Conservation (phyloP, 805 yeast species). For the Starmerella lactis-condensi region DNA sequence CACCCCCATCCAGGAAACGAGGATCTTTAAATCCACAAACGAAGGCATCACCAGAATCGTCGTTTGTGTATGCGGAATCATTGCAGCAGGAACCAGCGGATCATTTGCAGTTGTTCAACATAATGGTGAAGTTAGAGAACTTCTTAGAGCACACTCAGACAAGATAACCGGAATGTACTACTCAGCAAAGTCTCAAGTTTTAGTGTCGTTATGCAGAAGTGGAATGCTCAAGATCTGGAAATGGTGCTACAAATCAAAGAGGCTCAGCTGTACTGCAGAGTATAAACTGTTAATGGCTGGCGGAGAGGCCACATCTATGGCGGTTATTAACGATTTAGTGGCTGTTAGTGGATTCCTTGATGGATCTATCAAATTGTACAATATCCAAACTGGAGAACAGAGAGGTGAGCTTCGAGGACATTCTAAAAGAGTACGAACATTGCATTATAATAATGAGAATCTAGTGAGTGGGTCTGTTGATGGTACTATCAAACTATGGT, state of each 20-base stretch:
- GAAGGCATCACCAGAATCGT: not conserved
- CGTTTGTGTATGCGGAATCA: slow-evolving; percentile 1
- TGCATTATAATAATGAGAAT: slow-evolving; percentile 51
- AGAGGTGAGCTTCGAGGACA: slow-evolving; percentile 35
- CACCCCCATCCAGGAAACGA: no score
- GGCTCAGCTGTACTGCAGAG: slow-evolving; percentile 1
- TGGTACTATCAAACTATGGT: slow-evolving; percentile 23
- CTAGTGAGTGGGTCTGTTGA: slow-evolving; percentile 62
- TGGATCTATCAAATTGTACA: not conserved
- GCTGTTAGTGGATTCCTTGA: not conserved
- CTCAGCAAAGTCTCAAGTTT: not conserved
- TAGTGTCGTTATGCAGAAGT: not conserved
- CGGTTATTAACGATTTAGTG: slow-evolving; percentile 1
- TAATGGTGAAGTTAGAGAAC: not conserved
- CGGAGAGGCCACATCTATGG: not conserved
- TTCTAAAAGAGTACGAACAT: slow-evolving; percentile 63
- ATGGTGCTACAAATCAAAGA: not conserved
- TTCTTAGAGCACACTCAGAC: slow-evolving; percentile 1
- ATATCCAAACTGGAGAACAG: not conserved
- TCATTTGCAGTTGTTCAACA: not conserved
- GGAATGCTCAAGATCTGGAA: slow-evolving; percentile 1
- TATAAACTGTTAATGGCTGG: not conserved
- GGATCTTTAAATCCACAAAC: not conserved
- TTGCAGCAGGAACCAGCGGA: slow-evolving; percentile 3
- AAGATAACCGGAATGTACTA: slow-evolving; percentile 1